A percentile compares a stretch with the other conserved stretches of the same genome.
Evolutionary conservation across 1,139 yeast genomes (phyloP).

Genomic region (Candida sp.): DNA sequence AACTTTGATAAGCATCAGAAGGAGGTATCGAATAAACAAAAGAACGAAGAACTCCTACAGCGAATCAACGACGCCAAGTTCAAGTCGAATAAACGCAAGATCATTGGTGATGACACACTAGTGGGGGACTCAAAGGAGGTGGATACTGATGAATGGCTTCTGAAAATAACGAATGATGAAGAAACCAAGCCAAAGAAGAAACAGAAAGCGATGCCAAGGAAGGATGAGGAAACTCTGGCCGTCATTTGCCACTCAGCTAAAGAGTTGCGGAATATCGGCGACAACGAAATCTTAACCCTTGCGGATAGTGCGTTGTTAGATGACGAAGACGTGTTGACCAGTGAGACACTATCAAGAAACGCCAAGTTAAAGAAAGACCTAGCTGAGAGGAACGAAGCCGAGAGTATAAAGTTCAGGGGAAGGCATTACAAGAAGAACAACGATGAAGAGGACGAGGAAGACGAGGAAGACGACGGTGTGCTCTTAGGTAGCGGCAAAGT

Average conservation of each 20-base stretch:
- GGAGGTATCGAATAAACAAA: constrained; percentile 9
- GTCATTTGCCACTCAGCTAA: constrained; percentile 49
- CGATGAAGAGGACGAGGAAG: constrained; percentile 13
- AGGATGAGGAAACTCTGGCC: constrained; percentile 16
- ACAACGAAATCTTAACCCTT: constrained; percentile 65
- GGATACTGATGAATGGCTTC: constrained; percentile 46
- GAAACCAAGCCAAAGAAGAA: constrained; percentile 4
- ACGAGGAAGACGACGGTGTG: constrained; percentile 19
- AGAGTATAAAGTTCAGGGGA: constrained; percentile 29
- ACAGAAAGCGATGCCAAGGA: neutral
- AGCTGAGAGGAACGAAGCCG: constrained; percentile 26
- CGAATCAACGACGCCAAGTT: constrained; percentile 19
- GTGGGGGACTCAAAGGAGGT: constrained; percentile 28
- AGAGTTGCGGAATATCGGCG: constrained; percentile 41
- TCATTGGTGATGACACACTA: constrained; percentile 16
- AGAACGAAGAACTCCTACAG: constrained; percentile 14
- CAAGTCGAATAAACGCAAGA: constrained; percentile 4
- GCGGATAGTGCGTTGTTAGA: constrained; percentile 61
- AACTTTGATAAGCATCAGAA: constrained; percentile 22
- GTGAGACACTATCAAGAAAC: constrained; percentile 40
- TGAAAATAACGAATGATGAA: constrained; percentile 9
- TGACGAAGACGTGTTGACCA: constrained; percentile 48
- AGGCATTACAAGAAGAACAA: constrained; percentile 19
- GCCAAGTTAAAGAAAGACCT: constrained; percentile 27
- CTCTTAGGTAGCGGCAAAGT: constrained; percentile 9